Percentiles rank a stretch among this genome's conserved stretches.
Evolutionary conservation across 2,329 filamentous ascomycete genomes (phyloP).

Genomic region (Fusarium armeniacum): DNA sequence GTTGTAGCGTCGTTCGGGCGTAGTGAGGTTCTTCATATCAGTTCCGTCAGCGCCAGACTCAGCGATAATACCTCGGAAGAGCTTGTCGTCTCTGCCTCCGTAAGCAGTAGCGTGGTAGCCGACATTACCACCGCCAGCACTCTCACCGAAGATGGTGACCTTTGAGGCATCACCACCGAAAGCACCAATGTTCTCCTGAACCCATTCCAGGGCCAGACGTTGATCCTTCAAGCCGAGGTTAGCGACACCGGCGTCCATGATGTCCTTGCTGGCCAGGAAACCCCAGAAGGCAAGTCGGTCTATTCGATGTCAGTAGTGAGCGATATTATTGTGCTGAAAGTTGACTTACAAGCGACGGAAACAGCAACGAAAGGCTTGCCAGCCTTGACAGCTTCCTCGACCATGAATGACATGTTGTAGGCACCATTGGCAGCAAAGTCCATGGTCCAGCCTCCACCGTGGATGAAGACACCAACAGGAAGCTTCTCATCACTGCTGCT

Average conservation of each 20-base stretch:
- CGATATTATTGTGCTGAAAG: accelerated
- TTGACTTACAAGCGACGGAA: slow-evolving; percentile 39
- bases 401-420: slow-evolving; percentile 73
- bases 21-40: slow-evolving; percentile 39
- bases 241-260: slow-evolving; percentile 51
- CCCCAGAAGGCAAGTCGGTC: slow-evolving; percentile 55
- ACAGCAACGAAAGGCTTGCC: slow-evolving; percentile 44
- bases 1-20: slow-evolving; percentile 35
- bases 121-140: slow-evolving; percentile 64
- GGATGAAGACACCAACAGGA: slow-evolving; percentile 48
- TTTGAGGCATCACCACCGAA: slow-evolving; percentile 63
- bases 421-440: slow-evolving; percentile 62
- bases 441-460: slow-evolving; percentile 57
- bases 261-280: slow-evolving; percentile 62
- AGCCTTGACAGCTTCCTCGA: slow-evolving; percentile 57
- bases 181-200: slow-evolving; percentile 59
- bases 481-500: slow-evolving; percentile 30
- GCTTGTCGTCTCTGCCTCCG: slow-evolving; percentile 64
- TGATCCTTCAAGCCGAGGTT: slow-evolving; percentile 68
- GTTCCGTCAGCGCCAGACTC: slow-evolving; percentile 60
- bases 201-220: slow-evolving; percentile 63
- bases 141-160: slow-evolving; percentile 62
- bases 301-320: neutral
- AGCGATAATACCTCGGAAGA: slow-evolving; percentile 68
- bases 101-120: slow-evolving; percentile 65